Conservation (phyloP, 768 basidiomycete genomes). For the Candolleomyces eurysporus region DNA sequence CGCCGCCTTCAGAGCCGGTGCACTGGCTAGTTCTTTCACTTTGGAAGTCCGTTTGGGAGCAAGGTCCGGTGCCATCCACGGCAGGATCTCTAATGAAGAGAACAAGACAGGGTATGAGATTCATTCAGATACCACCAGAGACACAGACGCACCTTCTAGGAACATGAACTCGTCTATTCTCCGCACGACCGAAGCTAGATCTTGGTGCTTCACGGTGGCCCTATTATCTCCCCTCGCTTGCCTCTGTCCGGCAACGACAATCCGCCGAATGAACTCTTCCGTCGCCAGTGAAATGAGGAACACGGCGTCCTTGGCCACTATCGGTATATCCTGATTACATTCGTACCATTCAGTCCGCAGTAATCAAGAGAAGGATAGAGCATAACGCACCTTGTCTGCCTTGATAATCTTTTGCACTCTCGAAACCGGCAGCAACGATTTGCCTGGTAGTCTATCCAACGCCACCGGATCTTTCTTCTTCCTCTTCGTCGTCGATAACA, state of each 20-base stretch:
- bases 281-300: slow-evolving; percentile 81
- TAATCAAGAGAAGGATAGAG: neutral
- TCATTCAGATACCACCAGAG: neutral
- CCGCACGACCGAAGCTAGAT: slow-evolving; percentile 70
- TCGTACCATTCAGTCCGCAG: neutral
- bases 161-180: slow-evolving; percentile 76
- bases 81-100: neutral
- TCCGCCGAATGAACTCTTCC: slow-evolving; percentile 81
- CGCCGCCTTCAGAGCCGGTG: too few relatives aligned
- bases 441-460: slow-evolving; percentile 47
- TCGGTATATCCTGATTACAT: slow-evolving; percentile 62
- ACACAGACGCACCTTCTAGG: slow-evolving; percentile 56
- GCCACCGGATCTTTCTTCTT: neutral
- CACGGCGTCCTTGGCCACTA: slow-evolving; percentile 73
- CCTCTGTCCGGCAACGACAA: slow-evolving; percentile 69
- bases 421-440: slow-evolving; percentile 70
- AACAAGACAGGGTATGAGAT: neutral
- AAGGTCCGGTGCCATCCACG: neutral
- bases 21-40: neutral
- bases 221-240: slow-evolving; percentile 72
- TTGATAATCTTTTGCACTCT: slow-evolving; percentile 84
- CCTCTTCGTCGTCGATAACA: neutral
- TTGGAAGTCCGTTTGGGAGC: neutral
- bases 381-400: slow-evolving; percentile 66
- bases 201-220: slow-evolving; percentile 72